A percentile compares a stretch with the other conserved stretches of the same genome.
Evolutionary conservation across 108 stramenopile species (phyloP).

Genomic region (Skeletonema costatum): DNA sequence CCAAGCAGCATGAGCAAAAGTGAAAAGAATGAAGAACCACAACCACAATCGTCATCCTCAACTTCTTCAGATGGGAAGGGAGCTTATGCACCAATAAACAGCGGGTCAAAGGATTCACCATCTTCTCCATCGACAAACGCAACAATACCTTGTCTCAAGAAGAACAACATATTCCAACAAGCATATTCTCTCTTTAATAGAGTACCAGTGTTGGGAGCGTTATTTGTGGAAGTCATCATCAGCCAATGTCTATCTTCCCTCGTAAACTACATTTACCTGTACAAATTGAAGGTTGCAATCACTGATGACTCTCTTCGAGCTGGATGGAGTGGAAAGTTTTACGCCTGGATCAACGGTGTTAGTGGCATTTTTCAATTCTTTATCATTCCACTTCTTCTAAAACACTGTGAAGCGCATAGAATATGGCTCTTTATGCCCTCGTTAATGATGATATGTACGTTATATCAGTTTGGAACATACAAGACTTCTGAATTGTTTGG

Average conservation of each 20-base stretch:
- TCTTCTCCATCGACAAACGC: neutral
- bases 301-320: conserved; percentile 54
- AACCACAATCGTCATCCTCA: neutral
- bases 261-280: conserved; percentile 55
- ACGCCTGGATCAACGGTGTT: conserved; percentile 57
- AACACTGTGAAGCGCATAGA: conserved; percentile 27
- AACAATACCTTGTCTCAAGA: conserved; percentile 17
- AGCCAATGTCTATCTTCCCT: conserved; percentile 58
- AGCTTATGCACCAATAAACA: conserved; percentile 7
- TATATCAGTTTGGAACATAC: conserved; percentile 32
- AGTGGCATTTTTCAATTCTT: conserved; percentile 65
- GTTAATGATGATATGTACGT: conserved; percentile 47
- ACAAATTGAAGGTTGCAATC: conserved; percentile 54
- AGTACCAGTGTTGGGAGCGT: conserved; percentile 57
- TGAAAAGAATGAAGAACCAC: conserved; percentile 15
- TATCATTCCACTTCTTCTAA: conserved; percentile 48
- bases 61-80: neutral
- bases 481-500: conserved; percentile 31
- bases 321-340: conserved; percentile 60
- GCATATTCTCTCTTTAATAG: conserved; percentile 45
- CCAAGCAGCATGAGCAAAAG: conserved; percentile 36
- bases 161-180: conserved; percentile 38
- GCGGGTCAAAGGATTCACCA: neutral
- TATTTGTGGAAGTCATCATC: conserved; percentile 59
- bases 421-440: conserved; percentile 60